Evolutionary conservation across 1,284 basidiomycete species (phyloP).

Genomic region (Tausonia pullulans): DNA sequence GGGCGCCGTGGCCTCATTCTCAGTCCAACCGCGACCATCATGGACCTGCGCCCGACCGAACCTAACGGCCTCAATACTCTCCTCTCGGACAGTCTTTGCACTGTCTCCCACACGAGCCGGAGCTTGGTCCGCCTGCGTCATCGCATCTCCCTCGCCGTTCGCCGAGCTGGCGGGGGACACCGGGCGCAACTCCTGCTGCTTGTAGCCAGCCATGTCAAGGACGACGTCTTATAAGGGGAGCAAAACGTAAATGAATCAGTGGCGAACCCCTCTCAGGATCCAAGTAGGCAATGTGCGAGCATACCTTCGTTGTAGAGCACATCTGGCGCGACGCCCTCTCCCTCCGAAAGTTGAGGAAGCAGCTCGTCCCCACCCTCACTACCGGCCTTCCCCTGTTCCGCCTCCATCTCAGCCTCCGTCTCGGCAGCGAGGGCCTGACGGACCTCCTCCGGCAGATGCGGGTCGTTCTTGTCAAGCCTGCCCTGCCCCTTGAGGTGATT

Average conservation of each 20-base stretch:
- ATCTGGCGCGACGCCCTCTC: slow-evolving; percentile 47
- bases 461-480: not conserved
- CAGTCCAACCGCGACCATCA: slow-evolving; percentile 1
- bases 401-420: slow-evolving; percentile 1
- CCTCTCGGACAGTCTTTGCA: not conserved
- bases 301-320: slow-evolving; percentile 51
- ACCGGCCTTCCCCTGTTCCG: not conserved
- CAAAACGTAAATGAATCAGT: not conserved
- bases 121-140: too few species aligned
- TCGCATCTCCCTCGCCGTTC: too few species aligned
- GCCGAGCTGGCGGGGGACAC: too few species aligned
- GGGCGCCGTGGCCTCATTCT: not conserved
- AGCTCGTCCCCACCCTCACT: slow-evolving; percentile 39
- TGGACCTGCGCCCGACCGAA: not conserved
- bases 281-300: too few species aligned
- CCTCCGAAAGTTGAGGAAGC: slow-evolving; percentile 40
- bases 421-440: too few species aligned
- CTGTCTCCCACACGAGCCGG: too few species aligned
- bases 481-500: not conserved
- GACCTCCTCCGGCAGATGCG: not conserved
- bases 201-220: slow-evolving; percentile 40
- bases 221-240: slow-evolving; percentile 37
- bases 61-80: slow-evolving; percentile 1
- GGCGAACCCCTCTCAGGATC: not conserved
- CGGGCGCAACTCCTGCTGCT: slow-evolving; percentile 17